These are phyloP conservation scores for Pouteria glomerata DNA, from an alignment of 148 eudicot species.

Conservation along the genomic window DNA sequence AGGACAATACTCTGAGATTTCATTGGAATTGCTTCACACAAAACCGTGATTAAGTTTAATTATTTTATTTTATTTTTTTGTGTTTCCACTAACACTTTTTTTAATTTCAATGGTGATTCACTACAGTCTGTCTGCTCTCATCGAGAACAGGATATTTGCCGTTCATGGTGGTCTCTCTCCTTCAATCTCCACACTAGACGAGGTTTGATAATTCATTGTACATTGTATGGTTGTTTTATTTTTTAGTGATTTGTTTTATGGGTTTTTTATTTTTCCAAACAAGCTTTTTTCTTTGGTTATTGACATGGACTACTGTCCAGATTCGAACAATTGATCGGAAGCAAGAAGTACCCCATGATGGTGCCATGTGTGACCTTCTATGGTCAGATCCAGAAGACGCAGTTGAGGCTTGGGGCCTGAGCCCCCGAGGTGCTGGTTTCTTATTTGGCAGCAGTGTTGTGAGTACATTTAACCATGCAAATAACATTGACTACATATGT, in stretches of 20 bases:
- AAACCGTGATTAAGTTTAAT: not conserved
- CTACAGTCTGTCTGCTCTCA: conserved; percentile 83
- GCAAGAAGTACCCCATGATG: conserved; percentile 96
- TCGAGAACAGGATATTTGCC: conserved; percentile 84
- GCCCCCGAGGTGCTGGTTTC: conserved; percentile 96
- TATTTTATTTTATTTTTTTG: not conserved
- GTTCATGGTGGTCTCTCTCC: conserved; percentile 99
- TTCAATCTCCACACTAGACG: conserved; percentile 65
- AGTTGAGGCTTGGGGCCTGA: conserved; percentile 89
- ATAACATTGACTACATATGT: conserved; percentile 78
- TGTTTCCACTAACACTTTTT: not conserved
- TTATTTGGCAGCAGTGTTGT: conserved; percentile 78
- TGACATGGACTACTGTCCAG: conserved; percentile 34
- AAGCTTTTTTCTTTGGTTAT: not conserved
- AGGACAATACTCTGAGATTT: conserved; percentile 4
- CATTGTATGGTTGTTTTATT: not conserved
- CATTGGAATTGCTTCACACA: not conserved
- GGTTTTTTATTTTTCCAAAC: not conserved
- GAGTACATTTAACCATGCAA: conserved; percentile 63
- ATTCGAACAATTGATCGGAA: conserved; percentile 85
- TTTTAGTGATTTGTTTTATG: not conserved
- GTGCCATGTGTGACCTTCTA: conserved; percentile 95
- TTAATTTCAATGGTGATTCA: conserved; percentile 1
- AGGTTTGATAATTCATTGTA: conserved; percentile 40
- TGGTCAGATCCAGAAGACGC: conserved; percentile 97